Evolutionary conservation across 495 filamentous ascomycete genomes (phyloP).

Genomic region (Saxophila tyrrhenica): DNA sequence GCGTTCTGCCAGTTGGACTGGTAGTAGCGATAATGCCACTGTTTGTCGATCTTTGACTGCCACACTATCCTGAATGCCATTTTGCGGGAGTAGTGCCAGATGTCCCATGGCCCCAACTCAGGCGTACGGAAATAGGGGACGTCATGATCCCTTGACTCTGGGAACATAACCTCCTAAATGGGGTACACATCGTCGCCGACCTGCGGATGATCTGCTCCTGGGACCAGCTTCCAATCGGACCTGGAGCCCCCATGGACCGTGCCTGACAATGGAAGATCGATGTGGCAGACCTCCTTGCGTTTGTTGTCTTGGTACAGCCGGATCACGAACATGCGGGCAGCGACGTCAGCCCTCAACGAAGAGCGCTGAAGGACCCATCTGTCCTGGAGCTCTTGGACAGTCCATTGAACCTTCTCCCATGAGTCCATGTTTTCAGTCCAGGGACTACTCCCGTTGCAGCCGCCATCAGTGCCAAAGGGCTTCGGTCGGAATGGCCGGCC

Average conservation of each 20-base stretch:
- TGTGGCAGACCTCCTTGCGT: no score
- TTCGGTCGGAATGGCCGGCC: neutral
- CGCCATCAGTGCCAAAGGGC: neutral
- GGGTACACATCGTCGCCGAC: neutral
- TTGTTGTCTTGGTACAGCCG: neutral
- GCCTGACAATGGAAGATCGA: no score
- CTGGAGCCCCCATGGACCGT: neutral
- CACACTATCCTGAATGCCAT: neutral
- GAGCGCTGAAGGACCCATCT: neutral
- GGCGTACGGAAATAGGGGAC: neutral
- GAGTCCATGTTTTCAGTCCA: neutral
- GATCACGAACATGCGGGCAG: neutral
- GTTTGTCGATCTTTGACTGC: neutral
- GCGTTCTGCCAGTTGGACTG: neutral
- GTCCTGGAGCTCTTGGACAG: neutral
- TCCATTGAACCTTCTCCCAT: neutral
- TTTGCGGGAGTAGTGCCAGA: neutral
- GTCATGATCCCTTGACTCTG: neutral
- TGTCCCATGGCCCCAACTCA: neutral
- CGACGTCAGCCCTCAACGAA: neutral
- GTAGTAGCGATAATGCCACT: neutral
- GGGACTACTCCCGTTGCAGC: neutral
- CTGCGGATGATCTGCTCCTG: neutral
- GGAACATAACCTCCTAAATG: neutral
- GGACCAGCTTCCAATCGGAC: neutral